Base-by-base conservation (phyloP, 345 rosid species). In the Lepidium sativum region DNA sequence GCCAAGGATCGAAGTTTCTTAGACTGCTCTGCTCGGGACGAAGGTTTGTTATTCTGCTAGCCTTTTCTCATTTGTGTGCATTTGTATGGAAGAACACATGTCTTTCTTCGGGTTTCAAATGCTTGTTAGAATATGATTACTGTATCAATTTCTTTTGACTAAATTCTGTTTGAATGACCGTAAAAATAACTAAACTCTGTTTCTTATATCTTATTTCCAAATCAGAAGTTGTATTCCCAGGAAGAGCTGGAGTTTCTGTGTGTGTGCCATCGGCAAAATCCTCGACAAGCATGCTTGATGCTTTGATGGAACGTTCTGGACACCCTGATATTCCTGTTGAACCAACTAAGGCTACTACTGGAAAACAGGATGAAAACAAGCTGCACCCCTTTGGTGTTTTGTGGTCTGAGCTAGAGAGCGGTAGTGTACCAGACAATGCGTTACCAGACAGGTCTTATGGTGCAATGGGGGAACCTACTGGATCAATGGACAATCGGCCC, bases 371-470 rank as follows among this genome's bases (percentile, higher is more conserved):
- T 56, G 82, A 82, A 49, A 80, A 79, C 54, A 80, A 75, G 60
- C 39, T 82, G 74, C 87, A 82, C 65, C 89, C 83, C 7, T 84
- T 84, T 77, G 86, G 87, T 60, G 73, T 82, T 56, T 61, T 80
- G 79, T 77, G 79, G 87, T 84, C 94, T 31, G 83, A 86, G 72
- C 79, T 82, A 49, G 78, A 70, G 61, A 76, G 77, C 39, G 40
- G 83, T 61, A 64, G 68, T 68, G 44, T 53, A 59, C 72, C 78
- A 50, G 76, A 5, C 52, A 38, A 63, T 37, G 77, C 58, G 12
- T 78, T 77, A 59, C 74, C 86, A 23, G 65, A 75, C 69, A 72
- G 55, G 77, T 50, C 49, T 47, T 67, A 70, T 59, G 48, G 40
- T 71, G 48, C 54, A 39, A 27, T 69, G 54, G 56, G 47, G 60